Evolutionary conservation across 495 filamentous ascomycete genomes (phyloP).

Genomic region (Neurospora sp.): DNA sequence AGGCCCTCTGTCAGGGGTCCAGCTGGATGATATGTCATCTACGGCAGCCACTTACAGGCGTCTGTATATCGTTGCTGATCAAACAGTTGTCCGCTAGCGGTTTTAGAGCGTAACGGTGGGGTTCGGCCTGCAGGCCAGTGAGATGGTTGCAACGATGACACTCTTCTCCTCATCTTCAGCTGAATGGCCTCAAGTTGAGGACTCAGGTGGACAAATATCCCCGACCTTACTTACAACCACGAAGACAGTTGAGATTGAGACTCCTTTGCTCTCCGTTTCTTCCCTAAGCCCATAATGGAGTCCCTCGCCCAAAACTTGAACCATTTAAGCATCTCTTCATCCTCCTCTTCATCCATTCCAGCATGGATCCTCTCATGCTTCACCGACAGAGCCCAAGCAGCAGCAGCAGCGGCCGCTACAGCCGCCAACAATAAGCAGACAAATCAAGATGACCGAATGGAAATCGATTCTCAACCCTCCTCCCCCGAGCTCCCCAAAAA

Average conservation of each 20-base stretch:
- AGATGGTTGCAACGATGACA: not conserved
- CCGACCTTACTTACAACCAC: no score
- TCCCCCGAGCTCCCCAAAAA: not conserved
- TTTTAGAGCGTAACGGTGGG: not conserved
- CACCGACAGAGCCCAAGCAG: not conserved
- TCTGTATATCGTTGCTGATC: not conserved
- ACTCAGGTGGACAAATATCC: not conserved
- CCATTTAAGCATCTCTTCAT: not conserved
- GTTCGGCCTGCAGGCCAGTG: not conserved
- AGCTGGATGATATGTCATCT: not conserved
- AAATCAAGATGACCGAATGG: not conserved
- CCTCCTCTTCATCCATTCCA: not conserved
- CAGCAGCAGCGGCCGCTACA: not conserved
- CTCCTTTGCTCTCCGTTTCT: not conserved
- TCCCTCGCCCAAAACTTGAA: not conserved
- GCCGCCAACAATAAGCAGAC: not conserved
- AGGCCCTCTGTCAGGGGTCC: not conserved
- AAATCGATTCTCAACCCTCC: not conserved
- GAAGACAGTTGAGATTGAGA: no score
- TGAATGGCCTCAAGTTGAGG: not conserved
- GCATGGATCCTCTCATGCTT: not conserved
- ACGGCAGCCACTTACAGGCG: not conserved
- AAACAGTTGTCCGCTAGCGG: not conserved
- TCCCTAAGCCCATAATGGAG: not conserved
- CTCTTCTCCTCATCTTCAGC: not conserved